Percentiles rank a stretch among this genome's conserved stretches.
Evolutionary conservation across 495 filamentous ascomycete genomes (phyloP).

Genomic region (Venustampulla echinocandica): DNA sequence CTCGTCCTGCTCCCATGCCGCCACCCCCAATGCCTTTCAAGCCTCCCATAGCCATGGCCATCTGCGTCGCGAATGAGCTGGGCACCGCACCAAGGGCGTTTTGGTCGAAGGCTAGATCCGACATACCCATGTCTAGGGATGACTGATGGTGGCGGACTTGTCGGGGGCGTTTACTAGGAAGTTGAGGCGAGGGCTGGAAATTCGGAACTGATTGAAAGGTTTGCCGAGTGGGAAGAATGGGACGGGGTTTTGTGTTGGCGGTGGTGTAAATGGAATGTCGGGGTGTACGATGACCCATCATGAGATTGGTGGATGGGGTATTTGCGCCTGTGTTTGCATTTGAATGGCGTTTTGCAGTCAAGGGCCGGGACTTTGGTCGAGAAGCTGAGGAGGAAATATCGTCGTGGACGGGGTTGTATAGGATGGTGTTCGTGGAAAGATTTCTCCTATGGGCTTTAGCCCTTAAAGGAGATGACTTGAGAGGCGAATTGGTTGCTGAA

Average conservation of each 20-base stretch:
- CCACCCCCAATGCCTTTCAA: conserved; percentile 24
- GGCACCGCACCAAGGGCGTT: conserved; percentile 48
- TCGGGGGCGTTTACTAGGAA: background rate
- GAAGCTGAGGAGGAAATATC: conserved; percentile 26
- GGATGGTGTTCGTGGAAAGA: conserved; percentile 66
- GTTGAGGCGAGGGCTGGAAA: conserved; percentile 23
- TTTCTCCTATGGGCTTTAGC: conserved; percentile 45
- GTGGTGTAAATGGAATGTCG: conserved; percentile 33
- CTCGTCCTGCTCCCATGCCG: conserved; percentile 27
- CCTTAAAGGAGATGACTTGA: conserved; percentile 18
- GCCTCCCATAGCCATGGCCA: conserved; percentile 58
- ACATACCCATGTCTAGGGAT: conserved; percentile 53
- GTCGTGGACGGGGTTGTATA: conserved; percentile 51
- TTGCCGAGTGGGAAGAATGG: conserved; percentile 42
- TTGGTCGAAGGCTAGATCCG: conserved; percentile 51
- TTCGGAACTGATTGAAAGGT: conserved; percentile 46
- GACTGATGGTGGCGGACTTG: conserved; percentile 31
- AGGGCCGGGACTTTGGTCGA: conserved; percentile 26
- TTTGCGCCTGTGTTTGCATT: conserved; percentile 30
- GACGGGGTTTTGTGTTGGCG: conserved; percentile 32
- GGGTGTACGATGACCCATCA: conserved; percentile 39
- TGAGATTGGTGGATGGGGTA: conserved; percentile 25
- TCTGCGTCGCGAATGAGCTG: conserved; percentile 71
- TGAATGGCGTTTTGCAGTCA: conserved; percentile 25
- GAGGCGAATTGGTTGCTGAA: background rate